Base-by-base conservation (phyloP, 2,329 filamentous ascomycete genomes). In the Diaporthe ilicicola region DNA sequence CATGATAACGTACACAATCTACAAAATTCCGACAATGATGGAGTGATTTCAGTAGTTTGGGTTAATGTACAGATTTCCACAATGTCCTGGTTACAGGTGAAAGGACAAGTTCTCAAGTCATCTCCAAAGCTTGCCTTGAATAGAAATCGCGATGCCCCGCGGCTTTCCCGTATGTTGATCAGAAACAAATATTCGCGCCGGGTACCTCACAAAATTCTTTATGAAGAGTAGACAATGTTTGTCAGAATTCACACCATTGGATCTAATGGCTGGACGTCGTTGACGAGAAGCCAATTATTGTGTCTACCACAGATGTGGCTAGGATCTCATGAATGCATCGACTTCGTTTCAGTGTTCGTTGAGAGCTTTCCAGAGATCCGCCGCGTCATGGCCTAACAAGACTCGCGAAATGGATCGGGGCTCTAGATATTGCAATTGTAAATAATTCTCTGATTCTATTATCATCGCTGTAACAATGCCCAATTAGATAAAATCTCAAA, bases 401-500 rank as follows among this genome's bases (percentile, higher is more conserved):
- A 22, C 19, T 46, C 10, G 6, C 22, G n/a, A n/a, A 46, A 19
- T n/a, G 19, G 17, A n/a, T 22, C 44, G 19, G 22, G 4, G 44
- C 44, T 46, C 44, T 46, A 46, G 5, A 22, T 46, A 17, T 22
- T 46, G 6, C 44, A 4, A 46, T 46, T 46, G 19, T 19, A 46
- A n/a, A 46, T 5, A 46, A n/a, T 46, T n/a, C 6, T 22, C 44
- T 8, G 22, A n/a, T 5, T 46, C 44, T 46, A 22, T 46, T 46
- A 8, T 19, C 22, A 5, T 32, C 29, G 24, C 24, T 27, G 12
- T 24, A 29, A 54, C 12, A 32, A 22, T 46, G 50, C 50, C 50
- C 50, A 54, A 24, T 32, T 54, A 32, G 61, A 27, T 10, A 65
- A 24, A 12, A 65, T 65, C 27, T 65, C 61, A 32, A 65, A 39